Evolutionary conservation across 352 stramenopile genomes (phyloP).

Genomic region (Phytophthora citricola): DNA sequence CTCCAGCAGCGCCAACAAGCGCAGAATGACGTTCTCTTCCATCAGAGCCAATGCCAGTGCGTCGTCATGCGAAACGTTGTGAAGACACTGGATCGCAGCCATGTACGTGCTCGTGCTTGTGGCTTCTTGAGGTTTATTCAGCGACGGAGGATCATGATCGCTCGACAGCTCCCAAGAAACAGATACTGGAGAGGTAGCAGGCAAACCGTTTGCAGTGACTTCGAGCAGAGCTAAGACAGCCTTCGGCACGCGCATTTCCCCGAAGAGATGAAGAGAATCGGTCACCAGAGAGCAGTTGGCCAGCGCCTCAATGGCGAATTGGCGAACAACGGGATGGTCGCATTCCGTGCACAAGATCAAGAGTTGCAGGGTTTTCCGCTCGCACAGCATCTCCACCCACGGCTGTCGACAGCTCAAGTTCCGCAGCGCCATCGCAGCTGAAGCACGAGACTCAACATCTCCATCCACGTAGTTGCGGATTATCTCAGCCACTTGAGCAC

Average conservation of each 20-base stretch:
- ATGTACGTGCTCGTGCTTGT: constrained; percentile 43
- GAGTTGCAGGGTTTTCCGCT: constrained; percentile 70
- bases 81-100: constrained; percentile 71
- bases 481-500: constrained; percentile 69
- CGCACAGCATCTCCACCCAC: constrained; percentile 85
- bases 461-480: constrained; percentile 76
- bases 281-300: constrained; percentile 82
- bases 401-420: constrained; percentile 78
- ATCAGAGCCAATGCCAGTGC: constrained; percentile 60
- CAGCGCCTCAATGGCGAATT: constrained; percentile 71
- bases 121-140: background rate
- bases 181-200: background rate
- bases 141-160: background rate
- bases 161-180: constrained; percentile 25
- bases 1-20: constrained; percentile 56
- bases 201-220: constrained; percentile 15
- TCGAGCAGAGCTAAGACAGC: constrained; percentile 67
- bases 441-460: constrained; percentile 73
- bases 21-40: constrained; percentile 55
- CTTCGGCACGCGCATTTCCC: constrained; percentile 61
- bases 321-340: constrained; percentile 58
- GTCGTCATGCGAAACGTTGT: constrained; percentile 74
- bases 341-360: constrained; percentile 62
- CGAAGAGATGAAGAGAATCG: constrained; percentile 77
- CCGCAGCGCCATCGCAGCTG: constrained; percentile 71